phyloP scores from a whole-genome alignment of 352 stramenopile genomes.

The Globisporangium alternatum region DNA sequence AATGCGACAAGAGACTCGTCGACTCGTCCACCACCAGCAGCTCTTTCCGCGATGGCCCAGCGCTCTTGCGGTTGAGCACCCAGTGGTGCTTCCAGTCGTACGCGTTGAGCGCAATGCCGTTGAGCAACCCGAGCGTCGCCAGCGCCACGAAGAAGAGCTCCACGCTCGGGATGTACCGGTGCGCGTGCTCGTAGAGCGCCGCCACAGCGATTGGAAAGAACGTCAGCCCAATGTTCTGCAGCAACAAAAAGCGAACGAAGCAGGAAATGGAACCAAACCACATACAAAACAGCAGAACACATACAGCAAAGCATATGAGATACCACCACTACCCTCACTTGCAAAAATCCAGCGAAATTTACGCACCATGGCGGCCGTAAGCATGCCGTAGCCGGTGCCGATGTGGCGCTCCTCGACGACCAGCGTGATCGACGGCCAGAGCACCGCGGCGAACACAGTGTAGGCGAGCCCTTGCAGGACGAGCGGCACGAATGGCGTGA shows the following conservation, averaged over 20 bases:
- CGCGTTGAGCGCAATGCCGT: conserved; percentile 91
- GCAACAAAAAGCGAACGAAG: not conserved
- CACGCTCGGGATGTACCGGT: conserved; percentile 46
- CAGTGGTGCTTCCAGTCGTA: conserved; percentile 19
- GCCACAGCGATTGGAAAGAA: conserved; percentile 61
- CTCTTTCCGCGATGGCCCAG: conserved; percentile 4
- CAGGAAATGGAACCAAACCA: not conserved
- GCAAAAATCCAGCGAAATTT: not conserved
- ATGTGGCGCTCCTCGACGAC: conserved; percentile 19
- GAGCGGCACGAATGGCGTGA: conserved; percentile 56
- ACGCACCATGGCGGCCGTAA: conserved; percentile 18
- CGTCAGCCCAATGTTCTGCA: conserved; percentile 61
- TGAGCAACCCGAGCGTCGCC: conserved; percentile 29
- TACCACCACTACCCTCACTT: conserved; percentile 35
- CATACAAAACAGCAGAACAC: not conserved
- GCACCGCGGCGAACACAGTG: conserved; percentile 64
- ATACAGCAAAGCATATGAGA: conserved; percentile 15
- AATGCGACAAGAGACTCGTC: conserved; percentile 7
- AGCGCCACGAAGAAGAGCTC: conserved; percentile 56
- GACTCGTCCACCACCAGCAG: not conserved
- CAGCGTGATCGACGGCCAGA: conserved; percentile 69
- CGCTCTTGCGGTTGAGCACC: conserved; percentile 17
- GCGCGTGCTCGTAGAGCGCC: conserved; percentile 32
- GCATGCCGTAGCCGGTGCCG: conserved; percentile 19
- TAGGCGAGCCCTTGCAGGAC: conserved; percentile 80